A percentile compares a stretch with the other conserved stretches of the same genome.
These are phyloP conservation scores for Boletus edulis DNA, from an alignment of 768 basidiomycete species.

Conservation along the genomic window DNA sequence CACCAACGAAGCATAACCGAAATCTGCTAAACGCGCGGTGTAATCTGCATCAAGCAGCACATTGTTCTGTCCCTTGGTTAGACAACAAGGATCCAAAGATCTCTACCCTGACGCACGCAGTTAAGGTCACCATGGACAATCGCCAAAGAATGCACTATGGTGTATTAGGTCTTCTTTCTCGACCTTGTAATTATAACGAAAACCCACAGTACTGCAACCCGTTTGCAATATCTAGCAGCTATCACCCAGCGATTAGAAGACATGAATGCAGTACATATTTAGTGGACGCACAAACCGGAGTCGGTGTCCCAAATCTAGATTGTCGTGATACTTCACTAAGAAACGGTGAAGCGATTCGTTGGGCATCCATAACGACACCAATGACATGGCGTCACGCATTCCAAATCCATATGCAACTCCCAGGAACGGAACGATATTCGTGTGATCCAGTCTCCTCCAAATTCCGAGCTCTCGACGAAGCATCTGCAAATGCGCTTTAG, in stretches of 20 bases:
- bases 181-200: background rate
- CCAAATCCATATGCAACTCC: slow-evolving; percentile 19
- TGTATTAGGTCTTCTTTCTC: background rate
- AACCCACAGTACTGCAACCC: slow-evolving; percentile 16
- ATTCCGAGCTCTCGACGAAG: slow-evolving; percentile 28
- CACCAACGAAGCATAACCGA: slow-evolving; percentile 35
- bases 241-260: slow-evolving; percentile 16
- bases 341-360: slow-evolving; percentile 23
- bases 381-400: slow-evolving; percentile 12
- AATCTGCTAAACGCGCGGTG: slow-evolving; percentile 41
- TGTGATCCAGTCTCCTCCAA: slow-evolving; percentile 25
- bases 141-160: slow-evolving; percentile 12
- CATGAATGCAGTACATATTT: background rate
- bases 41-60: slow-evolving; percentile 16
- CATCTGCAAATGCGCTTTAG: slow-evolving; percentile 1
- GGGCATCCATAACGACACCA: slow-evolving; percentile 33
- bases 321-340: background rate
- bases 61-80: slow-evolving; percentile 12
- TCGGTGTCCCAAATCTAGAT: background rate
- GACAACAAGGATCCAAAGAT: background rate
- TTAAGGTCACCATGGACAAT: slow-evolving; percentile 21
- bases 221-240: slow-evolving; percentile 14
- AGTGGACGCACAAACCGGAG: slow-evolving; percentile 12
- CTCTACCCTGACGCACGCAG: slow-evolving; percentile 1
- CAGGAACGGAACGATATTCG: slow-evolving; percentile 26